Conservation (phyloP, 108 stramenopile species). For the Pseudonitzschia delicatissima region DNA sequence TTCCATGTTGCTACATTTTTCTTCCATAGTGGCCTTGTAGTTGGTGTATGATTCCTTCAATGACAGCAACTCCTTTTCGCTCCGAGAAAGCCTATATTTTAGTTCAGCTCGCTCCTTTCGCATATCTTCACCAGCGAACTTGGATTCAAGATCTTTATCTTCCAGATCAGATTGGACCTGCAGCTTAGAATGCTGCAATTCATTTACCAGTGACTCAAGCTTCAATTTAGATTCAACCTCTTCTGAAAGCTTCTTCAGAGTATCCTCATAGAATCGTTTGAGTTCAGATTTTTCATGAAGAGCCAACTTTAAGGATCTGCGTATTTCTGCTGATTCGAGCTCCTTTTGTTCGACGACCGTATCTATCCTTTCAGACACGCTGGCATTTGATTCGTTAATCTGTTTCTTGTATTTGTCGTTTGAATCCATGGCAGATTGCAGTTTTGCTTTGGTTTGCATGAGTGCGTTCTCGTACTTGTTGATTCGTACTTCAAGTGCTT, state of each 20-base stretch:
- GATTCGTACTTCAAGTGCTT: neutral
- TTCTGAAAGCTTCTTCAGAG: neutral
- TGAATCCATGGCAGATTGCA: neutral
- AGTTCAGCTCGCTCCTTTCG: conserved; percentile 32
- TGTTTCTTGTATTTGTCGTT: conserved; percentile 11
- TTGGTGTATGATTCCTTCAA: conserved; percentile 11
- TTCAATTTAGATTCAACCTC: conserved; percentile 3
- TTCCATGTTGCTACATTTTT: neutral
- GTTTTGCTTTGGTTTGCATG: conserved; percentile 3
- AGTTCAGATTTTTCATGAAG: neutral
- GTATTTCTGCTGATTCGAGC: conserved; percentile 7
- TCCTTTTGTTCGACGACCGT: neutral
- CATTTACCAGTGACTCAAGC: neutral
- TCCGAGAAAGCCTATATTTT: conserved; percentile 6
- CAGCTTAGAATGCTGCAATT: conserved; percentile 1
- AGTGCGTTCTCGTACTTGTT: neutral
- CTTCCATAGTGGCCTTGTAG: conserved; percentile 3
- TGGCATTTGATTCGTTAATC: neutral
- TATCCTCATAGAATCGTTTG: neutral
- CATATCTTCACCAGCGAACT: conserved; percentile 21
- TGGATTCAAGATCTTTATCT: conserved; percentile 19
- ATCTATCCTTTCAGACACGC: neutral
- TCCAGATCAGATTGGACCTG: conserved; percentile 17
- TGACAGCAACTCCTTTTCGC: conserved; percentile 8
- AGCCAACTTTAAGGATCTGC: conserved; percentile 7